Conservation (phyloP, 495 filamentous ascomycete genomes). For the Penicillium malachiteum region DNA sequence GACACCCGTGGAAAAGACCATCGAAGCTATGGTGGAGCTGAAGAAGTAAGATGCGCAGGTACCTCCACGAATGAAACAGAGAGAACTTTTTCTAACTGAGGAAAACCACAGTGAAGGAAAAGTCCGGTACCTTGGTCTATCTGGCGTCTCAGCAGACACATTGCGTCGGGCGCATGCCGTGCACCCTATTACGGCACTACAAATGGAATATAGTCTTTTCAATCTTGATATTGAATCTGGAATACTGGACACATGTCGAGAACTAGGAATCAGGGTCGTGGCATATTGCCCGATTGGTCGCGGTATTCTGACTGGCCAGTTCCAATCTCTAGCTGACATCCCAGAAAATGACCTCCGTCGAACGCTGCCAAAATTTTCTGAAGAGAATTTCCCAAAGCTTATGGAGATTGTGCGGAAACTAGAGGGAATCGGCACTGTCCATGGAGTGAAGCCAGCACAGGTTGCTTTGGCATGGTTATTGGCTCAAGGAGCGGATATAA, state of each 20-base stretch:
- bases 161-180: conserved; percentile 42
- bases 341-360: conserved; percentile 3
- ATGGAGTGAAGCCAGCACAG: conserved; percentile 46
- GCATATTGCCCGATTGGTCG: conserved; percentile 48
- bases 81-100: not conserved
- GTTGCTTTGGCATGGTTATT: conserved; percentile 56
- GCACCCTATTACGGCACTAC: conserved; percentile 36
- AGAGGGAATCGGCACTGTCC: conserved; percentile 35
- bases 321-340: conserved; percentile 30
- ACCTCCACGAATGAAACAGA: conserved; percentile 5
- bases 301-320: conserved; percentile 39
- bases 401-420: not conserved
- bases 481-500: conserved; percentile 54
- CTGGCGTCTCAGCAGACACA: conserved; percentile 28
- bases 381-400: not conserved
- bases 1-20: conserved; percentile 55
- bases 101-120: conserved; percentile 43
- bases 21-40: conserved; percentile 58
- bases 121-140: conserved; percentile 47
- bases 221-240: conserved; percentile 54
- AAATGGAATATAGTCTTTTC: conserved; percentile 46
- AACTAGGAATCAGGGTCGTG: conserved; percentile 48
- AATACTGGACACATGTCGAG: conserved; percentile 48
- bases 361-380: not conserved
- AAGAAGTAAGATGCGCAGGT: conserved; percentile 47